These are phyloP conservation scores for Ligustrum vulgare DNA, from an alignment of 257 asterid genomes.

Conservation along the genomic window DNA sequence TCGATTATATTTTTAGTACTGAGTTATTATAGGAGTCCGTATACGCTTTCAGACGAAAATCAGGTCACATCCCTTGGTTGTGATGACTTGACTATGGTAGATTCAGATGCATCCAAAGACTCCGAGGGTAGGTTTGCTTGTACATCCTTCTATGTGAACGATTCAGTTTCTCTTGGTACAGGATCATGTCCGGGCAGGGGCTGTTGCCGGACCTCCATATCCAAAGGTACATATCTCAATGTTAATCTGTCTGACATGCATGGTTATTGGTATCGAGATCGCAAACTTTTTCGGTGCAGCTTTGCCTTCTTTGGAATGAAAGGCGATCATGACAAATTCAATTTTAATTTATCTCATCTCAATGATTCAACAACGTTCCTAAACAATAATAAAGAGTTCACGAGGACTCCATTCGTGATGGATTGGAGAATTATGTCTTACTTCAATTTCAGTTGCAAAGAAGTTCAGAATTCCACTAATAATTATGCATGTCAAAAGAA, in stretches of 20 bases:
- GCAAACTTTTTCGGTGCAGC: background rate
- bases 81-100: constrained; percentile 19
- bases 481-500: too few relatives aligned
- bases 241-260: background rate
- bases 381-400: background rate
- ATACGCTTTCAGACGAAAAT: constrained; percentile 16
- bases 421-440: background rate
- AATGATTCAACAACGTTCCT: background rate
- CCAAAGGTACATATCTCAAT: background rate
- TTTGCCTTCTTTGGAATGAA: background rate
- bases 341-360: background rate
- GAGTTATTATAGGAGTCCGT: background rate
- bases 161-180: background rate
- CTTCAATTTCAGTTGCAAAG: background rate
- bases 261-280: background rate
- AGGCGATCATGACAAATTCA: background rate
- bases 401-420: background rate
- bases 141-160: constrained; percentile 4
- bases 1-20: too few relatives aligned
- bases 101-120: background rate
- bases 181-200: background rate
- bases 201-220: background rate
- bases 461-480: too few relatives aligned
- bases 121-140: constrained; percentile 4
- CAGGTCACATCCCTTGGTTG: constrained; percentile 31